Conservation (phyloP, 352 stramenopile species). For the Phytophthora uliginosa region DNA sequence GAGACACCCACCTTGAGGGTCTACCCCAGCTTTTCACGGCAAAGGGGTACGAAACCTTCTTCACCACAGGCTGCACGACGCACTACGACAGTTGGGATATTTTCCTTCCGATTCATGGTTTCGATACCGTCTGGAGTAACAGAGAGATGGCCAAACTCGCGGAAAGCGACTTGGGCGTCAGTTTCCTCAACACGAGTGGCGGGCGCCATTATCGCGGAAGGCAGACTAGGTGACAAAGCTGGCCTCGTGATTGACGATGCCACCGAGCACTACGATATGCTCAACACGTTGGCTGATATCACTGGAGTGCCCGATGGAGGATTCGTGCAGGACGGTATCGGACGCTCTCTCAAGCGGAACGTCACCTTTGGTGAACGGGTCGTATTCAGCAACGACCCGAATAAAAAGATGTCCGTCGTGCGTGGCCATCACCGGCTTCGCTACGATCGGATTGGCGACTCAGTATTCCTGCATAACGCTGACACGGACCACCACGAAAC, state of each 20-base stretch:
- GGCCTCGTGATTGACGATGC: background rate
- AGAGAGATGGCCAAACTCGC: slow-evolving; percentile 42
- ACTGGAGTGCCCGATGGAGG: slow-evolving; percentile 52
- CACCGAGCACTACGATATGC: slow-evolving; percentile 15
- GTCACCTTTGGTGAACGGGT: background rate
- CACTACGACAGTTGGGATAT: slow-evolving; percentile 54
- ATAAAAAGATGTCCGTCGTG: slow-evolving; percentile 6
- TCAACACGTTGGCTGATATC: slow-evolving; percentile 72
- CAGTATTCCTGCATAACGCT: slow-evolving; percentile 49
- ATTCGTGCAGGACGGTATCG: slow-evolving; percentile 26
- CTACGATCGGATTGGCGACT: slow-evolving; percentile 37
- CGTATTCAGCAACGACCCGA: slow-evolving; percentile 48
- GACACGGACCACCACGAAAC: slow-evolving; percentile 41
- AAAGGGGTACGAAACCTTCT: slow-evolving; percentile 57
- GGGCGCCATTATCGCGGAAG: slow-evolving; percentile 4
- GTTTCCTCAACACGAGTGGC: slow-evolving; percentile 47
- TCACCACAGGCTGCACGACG: slow-evolving; percentile 47
- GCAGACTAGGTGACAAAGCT: background rate
- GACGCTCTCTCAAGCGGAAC: background rate
- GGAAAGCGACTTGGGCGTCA: slow-evolving; percentile 45
- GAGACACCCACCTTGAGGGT: slow-evolving; percentile 30
- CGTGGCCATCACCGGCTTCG: slow-evolving; percentile 36
- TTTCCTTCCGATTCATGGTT: slow-evolving; percentile 55
- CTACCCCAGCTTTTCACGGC: slow-evolving; percentile 60
- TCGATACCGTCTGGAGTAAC: slow-evolving; percentile 47